Percentiles rank a stretch among this genome's conserved stretches.
phyloP scores from a whole-genome alignment of 225 moss, liverwort and hornwort genomes.

The Marchantia paleacea region DNA sequence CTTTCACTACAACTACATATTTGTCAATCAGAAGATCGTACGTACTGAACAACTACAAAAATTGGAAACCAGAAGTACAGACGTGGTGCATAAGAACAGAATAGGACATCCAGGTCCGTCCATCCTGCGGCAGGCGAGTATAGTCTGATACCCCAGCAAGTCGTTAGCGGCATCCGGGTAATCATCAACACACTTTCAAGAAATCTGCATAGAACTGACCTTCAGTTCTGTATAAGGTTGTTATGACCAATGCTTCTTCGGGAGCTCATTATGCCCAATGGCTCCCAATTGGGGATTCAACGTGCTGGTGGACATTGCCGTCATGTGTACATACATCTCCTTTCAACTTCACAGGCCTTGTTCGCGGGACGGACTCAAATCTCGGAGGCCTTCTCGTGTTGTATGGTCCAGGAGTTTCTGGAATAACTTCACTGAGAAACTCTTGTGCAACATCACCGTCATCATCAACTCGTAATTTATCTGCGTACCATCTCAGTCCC shows the following conservation, averaged over 20 bases:
- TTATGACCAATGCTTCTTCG: conserved; percentile 7
- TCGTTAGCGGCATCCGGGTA: conserved; percentile 11
- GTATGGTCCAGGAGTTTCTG: conserved; percentile 44
- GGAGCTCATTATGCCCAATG: conserved; percentile 48
- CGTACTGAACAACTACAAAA: conserved; percentile 21
- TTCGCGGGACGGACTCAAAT: conserved; percentile 64
- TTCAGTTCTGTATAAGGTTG: conserved; percentile 17
- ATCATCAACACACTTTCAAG: conserved; percentile 16
- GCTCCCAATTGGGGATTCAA: conserved; percentile 42
- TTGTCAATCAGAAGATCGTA: conserved; percentile 14
- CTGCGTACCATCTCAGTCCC: conserved; percentile 85
- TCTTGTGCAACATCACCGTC: conserved; percentile 95
- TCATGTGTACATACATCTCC: conserved; percentile 81
- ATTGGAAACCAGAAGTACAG: conserved; percentile 16
- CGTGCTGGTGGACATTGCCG: conserved; percentile 84
- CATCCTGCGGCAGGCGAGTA: conserved; percentile 1
- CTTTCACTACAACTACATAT: conserved; percentile 16
- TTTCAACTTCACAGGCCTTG: conserved; percentile 78
- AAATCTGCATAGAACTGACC: conserved; percentile 14
- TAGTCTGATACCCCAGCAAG: conserved; percentile 9
- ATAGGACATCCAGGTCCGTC: conserved; percentile 13
- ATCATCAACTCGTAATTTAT: conserved; percentile 75
- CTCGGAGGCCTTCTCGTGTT: conserved; percentile 44
- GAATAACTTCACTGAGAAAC: conserved; percentile 80
- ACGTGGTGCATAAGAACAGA: conserved; percentile 8